Evolutionary conservation across 441 rosid species (phyloP), one percentile per base, ranked within the genome.

Genomic region (Adansonia rubrostipa): DNA sequence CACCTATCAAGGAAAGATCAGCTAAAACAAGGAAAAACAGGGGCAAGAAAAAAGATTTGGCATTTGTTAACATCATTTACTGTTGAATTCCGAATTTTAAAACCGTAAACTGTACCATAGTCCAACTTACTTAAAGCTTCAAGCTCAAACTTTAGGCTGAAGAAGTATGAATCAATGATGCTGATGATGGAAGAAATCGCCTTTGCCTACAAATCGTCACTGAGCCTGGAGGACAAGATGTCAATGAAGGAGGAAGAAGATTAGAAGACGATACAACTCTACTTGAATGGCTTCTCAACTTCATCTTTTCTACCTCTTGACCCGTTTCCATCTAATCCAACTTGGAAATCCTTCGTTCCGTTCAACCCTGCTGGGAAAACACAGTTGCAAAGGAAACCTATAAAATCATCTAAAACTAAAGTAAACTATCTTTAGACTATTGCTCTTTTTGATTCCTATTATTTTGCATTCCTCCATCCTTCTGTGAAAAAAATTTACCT

Each of bases 361-460:
- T 88, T 90, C 84, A 94, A 84, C 61, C 91, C 93, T 3, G 91
- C 91, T 6, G 98, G 99, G 67, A 93, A 89, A 74, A 96, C 93
- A 74, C 98, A 94, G 79, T 94, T 89, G 90, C 93, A 93, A 57
- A 95, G 76, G 17, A 95, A 79, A 69, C 99, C 99, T 87, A 65
- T 4, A 45, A 20, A 67, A 50, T 72, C 22, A 66, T 68, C 42
- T 70, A 13, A 22, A 77, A 77, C 42, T 61, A 13, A 62, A 28
- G 17, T 14, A 66, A 47, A 17, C 42, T 3, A 69, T 17, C 56
- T 36, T 36, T 36, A 76, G 45, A 50, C 13, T 33, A 1, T 33
- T 33, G 17, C 66, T n/a, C 28, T 48, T 8, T 58, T 42, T 19
- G 15, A n/a, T 36, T 17, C 66, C 19, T 6, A 44, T 66, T 40